These are phyloP conservation scores for Bruguiera gymnorhiza DNA, from an alignment of 345 rosid species.

Conservation along the genomic window DNA sequence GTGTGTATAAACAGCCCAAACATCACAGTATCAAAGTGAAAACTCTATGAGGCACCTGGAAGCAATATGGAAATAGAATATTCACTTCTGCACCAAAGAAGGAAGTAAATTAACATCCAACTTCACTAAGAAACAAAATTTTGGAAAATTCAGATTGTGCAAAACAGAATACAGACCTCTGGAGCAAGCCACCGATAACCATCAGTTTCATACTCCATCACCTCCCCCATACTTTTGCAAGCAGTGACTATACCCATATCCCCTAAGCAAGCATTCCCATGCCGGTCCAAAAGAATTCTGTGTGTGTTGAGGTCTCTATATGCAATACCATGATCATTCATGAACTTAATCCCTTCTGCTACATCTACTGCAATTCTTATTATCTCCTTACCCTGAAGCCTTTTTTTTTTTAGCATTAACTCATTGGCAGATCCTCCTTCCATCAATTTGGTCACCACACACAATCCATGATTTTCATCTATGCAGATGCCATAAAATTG, in stretches of 20 bases:
- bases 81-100: background rate
- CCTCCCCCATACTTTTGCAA: constrained; percentile 82
- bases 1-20: background rate
- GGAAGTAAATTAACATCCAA: background rate
- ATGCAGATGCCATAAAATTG: constrained; percentile 84
- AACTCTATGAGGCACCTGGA: background rate
- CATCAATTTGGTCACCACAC: constrained; percentile 83
- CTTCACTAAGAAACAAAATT: too few species aligned
- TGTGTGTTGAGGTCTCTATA: constrained; percentile 80
- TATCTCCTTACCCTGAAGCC: constrained; percentile 72
- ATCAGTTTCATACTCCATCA: constrained; percentile 91
- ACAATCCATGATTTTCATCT: constrained; percentile 85
- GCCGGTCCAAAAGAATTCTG: constrained; percentile 69
- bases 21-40: background rate
- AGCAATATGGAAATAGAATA: background rate
- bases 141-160: background rate
- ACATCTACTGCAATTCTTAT: constrained; percentile 66
- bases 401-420: constrained; percentile 69
- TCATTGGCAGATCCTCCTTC: constrained; percentile 91
- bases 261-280: constrained; percentile 83
- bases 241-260: constrained; percentile 85
- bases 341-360: constrained; percentile 77
- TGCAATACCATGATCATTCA: constrained; percentile 83
- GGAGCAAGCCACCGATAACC: constrained; percentile 99
- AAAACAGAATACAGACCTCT: constrained; percentile 59